phyloP scores from a whole-genome alignment of 441 rosid genomes.

The Bruguiera hainesii region DNA sequence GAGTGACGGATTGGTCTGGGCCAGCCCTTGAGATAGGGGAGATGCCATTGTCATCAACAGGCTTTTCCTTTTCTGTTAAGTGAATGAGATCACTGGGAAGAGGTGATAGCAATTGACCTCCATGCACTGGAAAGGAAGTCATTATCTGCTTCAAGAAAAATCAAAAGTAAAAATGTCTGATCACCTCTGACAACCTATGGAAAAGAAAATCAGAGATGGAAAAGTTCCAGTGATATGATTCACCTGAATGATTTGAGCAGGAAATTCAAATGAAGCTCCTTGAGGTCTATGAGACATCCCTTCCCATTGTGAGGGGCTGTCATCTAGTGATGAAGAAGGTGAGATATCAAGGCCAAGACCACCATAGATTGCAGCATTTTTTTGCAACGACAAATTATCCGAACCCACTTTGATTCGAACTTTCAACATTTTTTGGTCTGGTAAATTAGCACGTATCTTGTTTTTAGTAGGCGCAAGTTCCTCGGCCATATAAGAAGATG shows the following conservation, averaged over 20 bases:
- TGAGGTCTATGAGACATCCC: constrained; percentile 53
- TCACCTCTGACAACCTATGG: constrained; percentile 8
- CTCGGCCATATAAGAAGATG: constrained; percentile 34
- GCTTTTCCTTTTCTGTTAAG: constrained; percentile 34
- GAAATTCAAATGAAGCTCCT: constrained; percentile 52
- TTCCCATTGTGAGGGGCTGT: constrained; percentile 79
- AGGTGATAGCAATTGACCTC: constrained; percentile 50
- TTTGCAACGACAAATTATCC: constrained; percentile 62
- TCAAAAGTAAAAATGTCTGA: constrained; percentile 17
- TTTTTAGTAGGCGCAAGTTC: constrained; percentile 36
- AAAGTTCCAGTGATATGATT: constrained; percentile 25
- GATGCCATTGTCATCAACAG: constrained; percentile 22
- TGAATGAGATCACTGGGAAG: constrained; percentile 46
- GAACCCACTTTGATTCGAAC: constrained; percentile 85
- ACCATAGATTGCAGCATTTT: constrained; percentile 81
- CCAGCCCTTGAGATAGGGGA: constrained; percentile 21
- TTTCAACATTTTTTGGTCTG: constrained; percentile 77
- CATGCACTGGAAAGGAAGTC: constrained; percentile 58
- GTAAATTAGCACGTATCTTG: constrained; percentile 44
- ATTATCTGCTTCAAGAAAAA: constrained; percentile 61
- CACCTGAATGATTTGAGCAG: constrained; percentile 67
- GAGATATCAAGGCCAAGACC: constrained; percentile 95
- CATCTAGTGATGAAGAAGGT: constrained; percentile 80
- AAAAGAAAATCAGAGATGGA: constrained; percentile 10
- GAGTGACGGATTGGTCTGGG: constrained; percentile 31